Percentiles rank a stretch among this genome's conserved stretches.
These are phyloP conservation scores for Gaeumannomyces tritici DNA, from an alignment of 2,329 filamentous ascomycete species.

Conservation along the genomic window DNA sequence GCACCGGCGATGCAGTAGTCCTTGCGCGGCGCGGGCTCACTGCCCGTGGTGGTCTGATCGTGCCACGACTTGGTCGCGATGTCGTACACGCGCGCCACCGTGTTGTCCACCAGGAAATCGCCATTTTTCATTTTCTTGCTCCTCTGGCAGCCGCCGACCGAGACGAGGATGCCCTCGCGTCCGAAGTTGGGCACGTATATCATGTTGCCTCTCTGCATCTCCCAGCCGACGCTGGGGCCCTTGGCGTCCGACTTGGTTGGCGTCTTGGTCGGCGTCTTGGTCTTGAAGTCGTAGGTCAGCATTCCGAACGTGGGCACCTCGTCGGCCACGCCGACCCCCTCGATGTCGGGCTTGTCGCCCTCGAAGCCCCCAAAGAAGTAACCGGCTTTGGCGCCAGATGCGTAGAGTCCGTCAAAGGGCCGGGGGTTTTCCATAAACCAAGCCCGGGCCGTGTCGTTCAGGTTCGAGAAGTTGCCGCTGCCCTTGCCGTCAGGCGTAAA, in stretches of 20 bases:
- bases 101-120: conserved; percentile 6
- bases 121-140: neutral
- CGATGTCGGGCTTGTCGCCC: neutral
- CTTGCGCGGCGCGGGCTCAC: conserved; percentile 8
- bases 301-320: conserved; percentile 1
- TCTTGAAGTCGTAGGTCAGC: conserved; percentile 8
- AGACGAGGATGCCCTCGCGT: conserved; percentile 9
- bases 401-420: conserved; percentile 7
- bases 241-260: neutral
- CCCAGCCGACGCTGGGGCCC: neutral
- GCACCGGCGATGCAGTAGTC: conserved; percentile 14
- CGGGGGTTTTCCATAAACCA: conserved; percentile 8
- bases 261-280: conserved; percentile 4
- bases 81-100: conserved; percentile 11
- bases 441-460: conserved; percentile 8
- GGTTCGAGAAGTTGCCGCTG: conserved; percentile 8
- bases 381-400: conserved; percentile 9
- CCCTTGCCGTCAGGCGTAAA: conserved; percentile 8
- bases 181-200: conserved; percentile 12
- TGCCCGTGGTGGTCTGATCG: conserved; percentile 12
- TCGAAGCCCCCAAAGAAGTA: conserved; percentile 9
- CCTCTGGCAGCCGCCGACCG: conserved; percentile 8
- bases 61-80: conserved; percentile 9
- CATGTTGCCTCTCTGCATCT: conserved; percentile 5
- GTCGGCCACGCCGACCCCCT: neutral